phyloP scores from a whole-genome alignment of 1,284 basidiomycete species.

The Sporisorium reilianum region DNA sequence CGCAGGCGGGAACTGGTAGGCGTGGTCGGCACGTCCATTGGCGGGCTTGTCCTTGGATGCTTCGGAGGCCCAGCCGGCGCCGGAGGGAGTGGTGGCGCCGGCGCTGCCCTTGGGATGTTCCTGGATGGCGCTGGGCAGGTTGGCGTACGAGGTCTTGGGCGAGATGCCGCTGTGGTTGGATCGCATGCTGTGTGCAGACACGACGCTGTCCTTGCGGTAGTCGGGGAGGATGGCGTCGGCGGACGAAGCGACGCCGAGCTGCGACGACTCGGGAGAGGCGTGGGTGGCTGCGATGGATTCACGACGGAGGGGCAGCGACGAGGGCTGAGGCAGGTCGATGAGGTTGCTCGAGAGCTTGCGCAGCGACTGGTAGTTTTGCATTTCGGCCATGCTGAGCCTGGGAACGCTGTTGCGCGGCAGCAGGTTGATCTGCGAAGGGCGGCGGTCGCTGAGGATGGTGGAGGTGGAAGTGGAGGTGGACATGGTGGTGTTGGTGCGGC shows the following conservation, averaged over 20 bases:
- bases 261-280: conserved; percentile 15
- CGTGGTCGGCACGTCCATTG: conserved; percentile 38
- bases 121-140: conserved; percentile 34
- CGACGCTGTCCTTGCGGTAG: conserved; percentile 49
- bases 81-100: conserved; percentile 8
- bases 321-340: conserved; percentile 18
- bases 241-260: conserved; percentile 13
- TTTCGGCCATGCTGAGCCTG: conserved; percentile 43
- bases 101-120: conserved; percentile 18
- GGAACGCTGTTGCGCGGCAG: conserved; percentile 38
- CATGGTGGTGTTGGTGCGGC: conserved; percentile 24
- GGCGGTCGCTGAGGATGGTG: conserved; percentile 46
- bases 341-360: conserved; percentile 50
- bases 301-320: conserved; percentile 19
- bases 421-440: conserved; percentile 41
- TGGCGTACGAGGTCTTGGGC: conserved; percentile 56
- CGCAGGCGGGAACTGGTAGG: conserved; percentile 51
- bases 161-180: conserved; percentile 60
- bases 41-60: conserved; percentile 20
- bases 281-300: conserved; percentile 19
- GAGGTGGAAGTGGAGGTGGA: conserved; percentile 30
- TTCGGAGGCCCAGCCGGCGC: conserved; percentile 19
- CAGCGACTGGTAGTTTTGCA: conserved; percentile 49
- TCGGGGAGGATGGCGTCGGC: conserved; percentile 19
- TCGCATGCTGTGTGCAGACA: conserved; percentile 42